Conservation (phyloP, 1,139 yeast species). For the Zygosaccharomyces sapae region DNA sequence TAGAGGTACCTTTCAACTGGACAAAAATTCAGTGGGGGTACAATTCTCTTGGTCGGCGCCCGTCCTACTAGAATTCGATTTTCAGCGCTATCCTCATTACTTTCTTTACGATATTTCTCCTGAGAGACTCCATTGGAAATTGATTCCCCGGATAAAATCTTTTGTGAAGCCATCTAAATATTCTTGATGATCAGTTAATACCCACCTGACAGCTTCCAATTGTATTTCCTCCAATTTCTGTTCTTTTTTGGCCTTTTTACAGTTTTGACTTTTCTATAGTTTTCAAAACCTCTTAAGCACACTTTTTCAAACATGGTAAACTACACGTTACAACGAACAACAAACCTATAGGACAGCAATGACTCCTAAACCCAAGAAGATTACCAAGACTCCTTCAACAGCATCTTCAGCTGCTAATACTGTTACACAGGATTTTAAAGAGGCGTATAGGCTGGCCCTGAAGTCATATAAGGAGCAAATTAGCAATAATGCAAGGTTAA, state of each 20-base stretch:
- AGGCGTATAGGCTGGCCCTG: slow-evolving; percentile 48
- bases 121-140: slow-evolving; percentile 21
- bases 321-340: not conserved
- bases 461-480: slow-evolving; percentile 42
- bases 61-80: slow-evolving; percentile 29
- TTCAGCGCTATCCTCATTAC: slow-evolving; percentile 34
- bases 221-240: not conserved
- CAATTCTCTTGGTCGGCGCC: slow-evolving; percentile 61
- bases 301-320: slow-evolving; percentile 1
- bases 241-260: not conserved
- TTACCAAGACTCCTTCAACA: slow-evolving; percentile 30
- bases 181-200: not conserved
- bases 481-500: slow-evolving; percentile 40
- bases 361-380: slow-evolving; percentile 12
- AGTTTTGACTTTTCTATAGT: too few relatives aligned
- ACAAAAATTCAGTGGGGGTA: slow-evolving; percentile 92
- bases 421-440: slow-evolving; percentile 41
- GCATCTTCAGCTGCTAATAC: slow-evolving; percentile 18
- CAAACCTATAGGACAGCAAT: not conserved
- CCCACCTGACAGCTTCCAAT: not conserved
- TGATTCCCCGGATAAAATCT: not conserved
- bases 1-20: slow-evolving; percentile 87
- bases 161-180: not conserved
- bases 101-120: too few relatives aligned
- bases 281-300: not conserved